phyloP scores from a whole-genome alignment of 2,329 filamentous ascomycete species.

The Dothidotthia symphoricarpi region DNA sequence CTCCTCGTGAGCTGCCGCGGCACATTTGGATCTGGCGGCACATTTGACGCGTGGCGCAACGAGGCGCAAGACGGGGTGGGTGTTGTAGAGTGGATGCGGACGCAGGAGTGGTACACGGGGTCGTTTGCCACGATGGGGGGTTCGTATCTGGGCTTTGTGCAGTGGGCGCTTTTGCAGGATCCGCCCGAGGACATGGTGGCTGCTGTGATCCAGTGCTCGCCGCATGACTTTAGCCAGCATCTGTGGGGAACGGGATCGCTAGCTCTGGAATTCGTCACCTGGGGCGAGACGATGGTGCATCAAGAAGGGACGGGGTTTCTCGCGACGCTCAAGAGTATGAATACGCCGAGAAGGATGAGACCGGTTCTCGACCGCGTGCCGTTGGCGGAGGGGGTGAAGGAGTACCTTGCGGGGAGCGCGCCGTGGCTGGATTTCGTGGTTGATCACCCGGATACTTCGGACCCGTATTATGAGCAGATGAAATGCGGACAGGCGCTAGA shows the following conservation, averaged over 20 bases:
- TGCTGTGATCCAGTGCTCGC: conserved; percentile 5
- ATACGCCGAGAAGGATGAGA: neutral
- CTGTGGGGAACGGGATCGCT: conserved; percentile 9
- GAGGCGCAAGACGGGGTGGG: conserved; percentile 10
- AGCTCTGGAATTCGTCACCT: conserved; percentile 5
- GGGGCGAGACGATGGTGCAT: conserved; percentile 5
- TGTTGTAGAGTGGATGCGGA: conserved; percentile 11
- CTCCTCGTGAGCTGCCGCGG: conserved; percentile 11
- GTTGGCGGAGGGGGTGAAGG: conserved; percentile 2
- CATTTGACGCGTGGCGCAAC: conserved; percentile 9
- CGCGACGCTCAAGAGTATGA: neutral
- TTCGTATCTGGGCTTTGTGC: conserved; percentile 10
- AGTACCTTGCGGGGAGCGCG: conserved; percentile 1
- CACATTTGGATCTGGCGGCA: conserved; percentile 12
- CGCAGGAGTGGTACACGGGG: conserved; percentile 12
- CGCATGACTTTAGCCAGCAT: conserved; percentile 8
- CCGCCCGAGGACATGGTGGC: conserved; percentile 10
- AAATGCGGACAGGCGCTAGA: conserved; percentile 8
- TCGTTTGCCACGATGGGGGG: conserved; percentile 9
- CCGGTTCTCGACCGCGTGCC: neutral
- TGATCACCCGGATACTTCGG: conserved; percentile 4
- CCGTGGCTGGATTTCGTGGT: neutral
- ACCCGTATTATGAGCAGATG: conserved; percentile 10
- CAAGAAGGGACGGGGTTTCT: conserved; percentile 4
- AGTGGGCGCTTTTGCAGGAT: conserved; percentile 10